Evolutionary conservation across 345 rosid species (phyloP).

Genomic region (Angophora floribunda): DNA sequence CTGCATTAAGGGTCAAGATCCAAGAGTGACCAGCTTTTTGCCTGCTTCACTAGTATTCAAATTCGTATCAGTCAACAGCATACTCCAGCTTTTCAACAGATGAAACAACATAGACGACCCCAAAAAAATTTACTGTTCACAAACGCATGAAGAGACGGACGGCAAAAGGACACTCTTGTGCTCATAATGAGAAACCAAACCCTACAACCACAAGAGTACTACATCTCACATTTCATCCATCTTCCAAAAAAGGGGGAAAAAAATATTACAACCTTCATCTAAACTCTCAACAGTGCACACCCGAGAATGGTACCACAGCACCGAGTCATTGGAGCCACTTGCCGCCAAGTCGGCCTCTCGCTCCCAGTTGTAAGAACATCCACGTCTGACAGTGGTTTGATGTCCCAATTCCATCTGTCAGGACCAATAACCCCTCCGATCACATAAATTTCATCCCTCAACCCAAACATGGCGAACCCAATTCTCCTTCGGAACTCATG

Average conservation of each 20-base stretch:
- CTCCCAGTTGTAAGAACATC: constrained; percentile 49
- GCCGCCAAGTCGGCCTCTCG: constrained; percentile 77
- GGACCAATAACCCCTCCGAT: constrained; percentile 95
- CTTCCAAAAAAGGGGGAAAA: background rate
- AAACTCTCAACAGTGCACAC: constrained; percentile 72
- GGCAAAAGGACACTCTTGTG: background rate
- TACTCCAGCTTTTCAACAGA: background rate
- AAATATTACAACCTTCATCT: constrained; percentile 1
- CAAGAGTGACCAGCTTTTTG: background rate
- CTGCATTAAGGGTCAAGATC: background rate
- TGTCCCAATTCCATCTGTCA: constrained; percentile 71
- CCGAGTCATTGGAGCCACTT: constrained; percentile 64
- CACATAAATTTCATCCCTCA: constrained; percentile 62
- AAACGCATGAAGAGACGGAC: background rate
- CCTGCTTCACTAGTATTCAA: background rate
- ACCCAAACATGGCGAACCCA: constrained; percentile 67
- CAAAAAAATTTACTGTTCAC: background rate
- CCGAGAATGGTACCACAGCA: constrained; percentile 86
- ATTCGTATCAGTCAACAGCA: background rate
- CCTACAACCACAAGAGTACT: background rate
- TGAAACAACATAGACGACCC: background rate
- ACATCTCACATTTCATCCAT: background rate
- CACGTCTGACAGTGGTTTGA: constrained; percentile 64
- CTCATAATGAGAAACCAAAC: background rate
- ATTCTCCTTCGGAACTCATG: constrained; percentile 83